Evolutionary conservation across 2,329 filamentous ascomycete species (phyloP), one percentile per base, ranked within the genome.

Genomic region (Magnaporthales sp.): DNA sequence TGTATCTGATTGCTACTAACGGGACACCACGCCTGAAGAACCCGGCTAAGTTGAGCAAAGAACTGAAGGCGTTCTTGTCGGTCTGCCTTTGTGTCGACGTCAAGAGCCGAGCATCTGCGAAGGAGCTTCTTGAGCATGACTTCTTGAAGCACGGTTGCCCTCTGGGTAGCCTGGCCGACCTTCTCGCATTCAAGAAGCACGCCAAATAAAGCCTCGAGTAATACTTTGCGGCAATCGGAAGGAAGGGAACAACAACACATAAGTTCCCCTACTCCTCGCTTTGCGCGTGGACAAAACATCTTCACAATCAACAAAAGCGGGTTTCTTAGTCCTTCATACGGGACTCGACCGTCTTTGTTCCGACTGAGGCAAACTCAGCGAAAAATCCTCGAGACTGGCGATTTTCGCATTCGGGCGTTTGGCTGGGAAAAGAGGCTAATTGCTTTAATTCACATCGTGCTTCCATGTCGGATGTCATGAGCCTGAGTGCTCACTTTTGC

Each of bases 1-100:
- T 99, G 51, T 99, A 95, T 84, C 81, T 99, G 72, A 99, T 99
- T 76, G 95, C 95, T 66, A 98, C 95, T 38, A 97, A 97, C 74
- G 95, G 95, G 62, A 98, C 95, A 19, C 95, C 95, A 1, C 84
- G 89, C 66, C 96, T 99, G 79, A 98, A 98, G 80, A 93, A 97
- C 70, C 92, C 96, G 77, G 87, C 93, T 67, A 89, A 90, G 62
- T 78, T 98, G 64, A 91, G 91, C 10, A 81, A 86, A 0, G 86
- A 94, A 3, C 97, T 99, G 82, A 87, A 88, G 69, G 93, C 98
- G 77, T 99, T 98, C 78, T 81, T 99, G 70, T 89, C 91, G 29
- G 93, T 97, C 70, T 99, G 95, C 78, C 84, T 99, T 62, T 98
- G 95, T 73, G 95, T 99, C 62, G 94, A 98, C 74, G 93, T 99